Evolutionary conservation across 805 yeast genomes (phyloP), one percentile per base, ranked within the genome.

Genomic region (Saccharomyces jurei): DNA sequence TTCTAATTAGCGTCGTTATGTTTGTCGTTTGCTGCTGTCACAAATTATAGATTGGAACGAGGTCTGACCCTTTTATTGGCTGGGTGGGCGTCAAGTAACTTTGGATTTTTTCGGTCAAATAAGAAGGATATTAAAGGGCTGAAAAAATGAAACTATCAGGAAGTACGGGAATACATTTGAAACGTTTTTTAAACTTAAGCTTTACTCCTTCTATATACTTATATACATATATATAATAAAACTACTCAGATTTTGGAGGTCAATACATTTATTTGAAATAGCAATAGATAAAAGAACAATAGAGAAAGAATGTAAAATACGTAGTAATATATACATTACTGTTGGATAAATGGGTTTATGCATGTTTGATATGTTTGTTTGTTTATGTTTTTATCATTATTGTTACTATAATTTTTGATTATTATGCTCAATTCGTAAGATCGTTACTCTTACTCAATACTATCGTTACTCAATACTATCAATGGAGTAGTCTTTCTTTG

Each of bases 401-500:
- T 36, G 8, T 6, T 36, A 36, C 25, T 36, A 36, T 36, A 21
- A 36, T 21, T 31, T 36, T 36, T 36, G 25, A 17, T 36, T 17
- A 17, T 9, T 36, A 36, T 36, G 44, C 44, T n/a, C 22, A 11
- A 36, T 36, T 36, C 44, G 44, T 36, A 6, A 21, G 4, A 36
- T 36, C 44, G 25, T 36, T 36, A 36, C 22, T 36, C 44, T 36
- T 17, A 22, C 14, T 63, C 67, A 41, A 66, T 54, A 48, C 70
- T 59, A 55, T 67, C 72, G n/a, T 36, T 17, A 22, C 14, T 63
- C 67, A 41, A 66, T 54, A 48, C 70, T 59, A 55, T 67, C 72
- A 46, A 71, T 64, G 4, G 77, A 73, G 54, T 84, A 86, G 66
- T 86, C 86, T 62, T 80, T 85, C 71, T 80, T 84, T 62, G 90